Conservation (phyloP, 2,329 filamentous ascomycete genomes). For the Fusarium albidum region DNA sequence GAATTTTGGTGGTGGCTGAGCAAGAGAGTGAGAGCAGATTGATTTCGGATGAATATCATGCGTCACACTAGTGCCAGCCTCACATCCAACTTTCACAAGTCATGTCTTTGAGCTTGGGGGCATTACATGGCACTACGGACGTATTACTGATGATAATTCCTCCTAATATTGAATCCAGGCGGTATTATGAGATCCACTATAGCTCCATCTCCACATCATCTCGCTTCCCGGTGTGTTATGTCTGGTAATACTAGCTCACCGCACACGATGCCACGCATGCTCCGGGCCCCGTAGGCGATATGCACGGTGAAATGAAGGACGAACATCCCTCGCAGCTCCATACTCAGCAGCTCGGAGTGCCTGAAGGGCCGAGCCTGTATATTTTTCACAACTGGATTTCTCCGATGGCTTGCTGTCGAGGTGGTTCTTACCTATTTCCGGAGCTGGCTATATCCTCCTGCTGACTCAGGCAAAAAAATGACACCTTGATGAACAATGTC, state of each 20-base stretch:
- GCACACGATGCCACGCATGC: conserved; percentile 26
- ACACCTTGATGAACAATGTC: conserved; percentile 23
- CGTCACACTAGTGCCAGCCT: conserved; percentile 3
- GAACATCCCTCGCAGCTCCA: conserved; percentile 19
- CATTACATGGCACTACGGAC: no score
- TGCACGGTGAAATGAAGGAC: conserved; percentile 38
- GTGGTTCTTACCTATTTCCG: conserved; percentile 16
- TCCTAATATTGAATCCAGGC: no score
- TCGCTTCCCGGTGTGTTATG: conserved; percentile 33
- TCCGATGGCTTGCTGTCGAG: neutral
- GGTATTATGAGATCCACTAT: conserved; percentile 16
- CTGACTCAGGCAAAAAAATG: conserved; percentile 3
- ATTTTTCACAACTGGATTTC: conserved; percentile 7
- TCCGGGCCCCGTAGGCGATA: conserved; percentile 25
- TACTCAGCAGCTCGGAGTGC: conserved; percentile 23
- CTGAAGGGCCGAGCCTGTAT: conserved; percentile 14
- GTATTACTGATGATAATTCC: no score
- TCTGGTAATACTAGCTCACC: conserved; percentile 32
- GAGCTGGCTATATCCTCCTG: no score
- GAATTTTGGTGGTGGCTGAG: conserved; percentile 15
- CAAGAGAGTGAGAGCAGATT: neutral
- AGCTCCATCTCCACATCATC: conserved; percentile 32
- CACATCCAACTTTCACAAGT: conserved; percentile 7
- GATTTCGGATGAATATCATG: neutral
- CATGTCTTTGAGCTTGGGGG: no score